A percentile compares a stretch with the other conserved stretches of the same genome.
phyloP scores from a whole-genome alignment of 2,329 filamentous ascomycete species.

The Colletotrichum echinochloae region DNA sequence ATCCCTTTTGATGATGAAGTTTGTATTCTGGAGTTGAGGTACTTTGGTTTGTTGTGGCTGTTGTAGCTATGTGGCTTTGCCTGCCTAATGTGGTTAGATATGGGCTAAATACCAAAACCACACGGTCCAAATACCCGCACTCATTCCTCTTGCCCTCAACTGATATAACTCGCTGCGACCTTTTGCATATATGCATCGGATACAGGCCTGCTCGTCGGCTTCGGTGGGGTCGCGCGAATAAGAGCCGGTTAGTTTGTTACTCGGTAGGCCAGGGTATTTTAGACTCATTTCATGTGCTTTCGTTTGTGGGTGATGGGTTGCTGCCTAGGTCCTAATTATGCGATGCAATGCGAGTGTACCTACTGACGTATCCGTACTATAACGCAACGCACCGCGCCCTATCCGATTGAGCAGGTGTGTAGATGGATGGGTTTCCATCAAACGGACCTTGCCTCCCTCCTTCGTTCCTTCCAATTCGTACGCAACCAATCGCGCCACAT shows the following conservation, averaged over 20 bases:
- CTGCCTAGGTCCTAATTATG: constrained; percentile 4
- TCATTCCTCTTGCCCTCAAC: neutral
- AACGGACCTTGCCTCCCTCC: neutral
- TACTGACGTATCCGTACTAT: constrained; percentile 14
- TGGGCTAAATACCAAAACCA: too few species aligned
- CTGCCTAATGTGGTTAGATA: too few species aligned
- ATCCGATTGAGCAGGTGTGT: constrained; percentile 12
- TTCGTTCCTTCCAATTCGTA: neutral
- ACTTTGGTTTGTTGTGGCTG: too few species aligned
- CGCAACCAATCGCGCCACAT: neutral
- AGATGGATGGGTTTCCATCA: constrained; percentile 11
- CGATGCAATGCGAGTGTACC: constrained; percentile 21
- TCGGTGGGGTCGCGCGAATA: constrained; percentile 53
- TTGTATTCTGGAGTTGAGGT: too few species aligned
- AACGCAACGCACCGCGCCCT: neutral
- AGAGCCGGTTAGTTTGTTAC: constrained; percentile 44
- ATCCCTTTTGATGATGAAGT: too few species aligned
- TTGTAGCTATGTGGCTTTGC: too few species aligned
- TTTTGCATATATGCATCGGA: constrained; percentile 1
- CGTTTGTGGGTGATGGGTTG: constrained; percentile 14
- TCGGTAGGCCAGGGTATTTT: constrained; percentile 1
- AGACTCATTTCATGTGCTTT: constrained; percentile 1
- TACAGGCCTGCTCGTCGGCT: constrained; percentile 13
- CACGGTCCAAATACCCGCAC: too few species aligned
- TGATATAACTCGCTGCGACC: constrained; percentile 5